phyloP scores from a whole-genome alignment of 2,329 filamentous ascomycete genomes.

The Zalaria sp. region DNA sequence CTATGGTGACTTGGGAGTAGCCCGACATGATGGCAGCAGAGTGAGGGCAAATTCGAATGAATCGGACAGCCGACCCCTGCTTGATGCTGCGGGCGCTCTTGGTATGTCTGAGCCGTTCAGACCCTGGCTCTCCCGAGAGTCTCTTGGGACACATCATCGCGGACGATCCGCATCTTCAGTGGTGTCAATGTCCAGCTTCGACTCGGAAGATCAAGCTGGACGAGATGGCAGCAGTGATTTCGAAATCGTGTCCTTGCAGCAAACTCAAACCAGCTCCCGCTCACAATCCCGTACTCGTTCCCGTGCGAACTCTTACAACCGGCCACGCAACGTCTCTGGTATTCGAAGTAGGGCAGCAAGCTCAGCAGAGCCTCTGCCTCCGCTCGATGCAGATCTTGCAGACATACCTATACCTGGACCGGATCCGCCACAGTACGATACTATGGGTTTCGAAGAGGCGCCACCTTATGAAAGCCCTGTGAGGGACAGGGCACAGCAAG shows the following conservation, averaged over 20 bases:
- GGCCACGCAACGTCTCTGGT: constrained; percentile 7
- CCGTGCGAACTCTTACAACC: background rate
- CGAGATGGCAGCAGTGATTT: constrained; percentile 24
- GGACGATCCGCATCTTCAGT: constrained; percentile 28
- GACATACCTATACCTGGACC: constrained; percentile 14
- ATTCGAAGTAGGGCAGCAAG: constrained; percentile 14
- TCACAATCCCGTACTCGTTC: constrained; percentile 9
- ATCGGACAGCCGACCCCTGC: constrained; percentile 55
- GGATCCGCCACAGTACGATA: constrained; percentile 21
- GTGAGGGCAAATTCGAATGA: constrained; percentile 60
- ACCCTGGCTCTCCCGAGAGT: constrained; percentile 14
- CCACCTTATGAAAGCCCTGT: constrained; percentile 24
- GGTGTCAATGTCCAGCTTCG: constrained; percentile 21
- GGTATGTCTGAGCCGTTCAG: constrained; percentile 15
- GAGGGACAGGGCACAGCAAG: background rate
- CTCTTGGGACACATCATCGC: constrained; percentile 22
- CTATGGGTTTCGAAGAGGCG: constrained; percentile 27
- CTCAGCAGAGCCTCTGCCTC: constrained; percentile 7
- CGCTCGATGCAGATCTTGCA: constrained; percentile 17
- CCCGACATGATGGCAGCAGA: constrained; percentile 62
- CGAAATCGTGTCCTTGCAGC: constrained; percentile 26
- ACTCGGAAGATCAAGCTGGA: constrained; percentile 14
- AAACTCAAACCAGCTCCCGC: constrained; percentile 10
- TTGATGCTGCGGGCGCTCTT: constrained; percentile 59
- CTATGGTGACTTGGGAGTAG: constrained; percentile 63